Conservation (phyloP, 371 early-diverging fungal genomes). For the Mortierella sp. region DNA sequence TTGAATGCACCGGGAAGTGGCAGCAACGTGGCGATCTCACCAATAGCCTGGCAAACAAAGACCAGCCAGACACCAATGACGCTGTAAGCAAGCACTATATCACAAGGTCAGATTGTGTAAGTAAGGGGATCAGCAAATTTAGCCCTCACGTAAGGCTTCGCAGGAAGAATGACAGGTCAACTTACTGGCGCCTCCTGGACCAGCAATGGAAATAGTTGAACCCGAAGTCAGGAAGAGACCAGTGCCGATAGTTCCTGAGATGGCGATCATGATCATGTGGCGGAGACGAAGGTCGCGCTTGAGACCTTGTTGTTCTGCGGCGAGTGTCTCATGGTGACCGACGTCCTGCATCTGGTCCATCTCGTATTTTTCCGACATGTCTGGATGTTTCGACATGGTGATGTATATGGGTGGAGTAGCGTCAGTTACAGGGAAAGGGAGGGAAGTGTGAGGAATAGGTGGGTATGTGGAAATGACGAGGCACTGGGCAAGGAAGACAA, state of each 20-base stretch:
- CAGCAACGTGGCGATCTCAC: constrained; percentile 86
- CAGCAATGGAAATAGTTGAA: constrained; percentile 75
- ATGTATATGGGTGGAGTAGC: too few relatives aligned
- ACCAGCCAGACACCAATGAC: constrained; percentile 82
- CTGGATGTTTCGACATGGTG: constrained; percentile 22
- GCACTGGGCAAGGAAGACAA: too few relatives aligned
- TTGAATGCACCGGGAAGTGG: constrained; percentile 89
- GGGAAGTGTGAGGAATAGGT: too few relatives aligned
- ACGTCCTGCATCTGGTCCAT: constrained; percentile 42
- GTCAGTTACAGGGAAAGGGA: too few relatives aligned
- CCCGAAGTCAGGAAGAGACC: constrained; percentile 91
- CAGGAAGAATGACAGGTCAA: neutral
- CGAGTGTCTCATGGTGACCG: constrained; percentile 1
- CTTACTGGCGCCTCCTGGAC: constrained; percentile 78
- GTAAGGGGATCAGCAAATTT: neutral
- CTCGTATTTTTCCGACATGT: constrained; percentile 30
- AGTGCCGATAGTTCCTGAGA: constrained; percentile 85
- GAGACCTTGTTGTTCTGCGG: constrained; percentile 48
- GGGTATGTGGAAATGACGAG: too few relatives aligned
- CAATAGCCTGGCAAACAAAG: constrained; percentile 84
- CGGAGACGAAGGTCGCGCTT: constrained; percentile 72
- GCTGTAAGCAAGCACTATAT: constrained; percentile 69
- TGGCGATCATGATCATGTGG: constrained; percentile 85
- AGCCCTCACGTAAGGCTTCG: neutral
- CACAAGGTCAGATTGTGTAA: neutral